Evolutionary conservation across 2,329 filamentous ascomycete genomes (phyloP), one percentile per base, ranked within the genome.

Genomic region (Aspergillus hiratsukae): DNA sequence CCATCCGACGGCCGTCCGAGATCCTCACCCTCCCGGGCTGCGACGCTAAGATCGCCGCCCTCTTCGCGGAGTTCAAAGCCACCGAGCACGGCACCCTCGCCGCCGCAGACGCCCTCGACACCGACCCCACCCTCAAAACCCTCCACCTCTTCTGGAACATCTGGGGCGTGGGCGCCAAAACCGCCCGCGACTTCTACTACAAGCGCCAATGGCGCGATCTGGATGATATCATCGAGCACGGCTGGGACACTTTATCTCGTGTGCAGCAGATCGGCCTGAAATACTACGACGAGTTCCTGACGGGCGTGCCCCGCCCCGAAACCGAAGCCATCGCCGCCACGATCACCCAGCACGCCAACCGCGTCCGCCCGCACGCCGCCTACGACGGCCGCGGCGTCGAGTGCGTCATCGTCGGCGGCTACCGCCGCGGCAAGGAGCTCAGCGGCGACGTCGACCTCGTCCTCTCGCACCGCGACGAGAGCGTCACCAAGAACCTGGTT

Each of bases 221-320:
- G 0, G 91, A 97, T 65, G 92, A 97, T 65, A 78, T 97, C 3
- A 80, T 96, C 43, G 89, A 96, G 66, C 82, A 86, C 65, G 91
- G 89, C 10, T 97, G 93, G 93, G 70, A 78, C 21, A 79, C 73
- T 0, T 78, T 97, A 1, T 87, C 81, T 0, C 85, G 91, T 11
- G 88, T 90, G 1, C 93, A 97, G 72, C 91, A 97, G 70, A 96
- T 97, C 54, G 93, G 94, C 0, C 79, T 97, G 48, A 97, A 97
- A 70, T 97, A 87, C 74, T 96, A 95, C 70, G 88, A 95, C 35
- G 93, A 97, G 61, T 89, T 99, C 54, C 76, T 83, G 48, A 73
- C 81, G 17, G 85, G 83, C 14, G 90, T 97, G 4, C 82, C 90
- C 0, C 83, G 91, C 1, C 56, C 68, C 0, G 91, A 97, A 71